Evolutionary conservation across 345 rosid species (phyloP).

Genomic region (Aethionema arabicum): DNA sequence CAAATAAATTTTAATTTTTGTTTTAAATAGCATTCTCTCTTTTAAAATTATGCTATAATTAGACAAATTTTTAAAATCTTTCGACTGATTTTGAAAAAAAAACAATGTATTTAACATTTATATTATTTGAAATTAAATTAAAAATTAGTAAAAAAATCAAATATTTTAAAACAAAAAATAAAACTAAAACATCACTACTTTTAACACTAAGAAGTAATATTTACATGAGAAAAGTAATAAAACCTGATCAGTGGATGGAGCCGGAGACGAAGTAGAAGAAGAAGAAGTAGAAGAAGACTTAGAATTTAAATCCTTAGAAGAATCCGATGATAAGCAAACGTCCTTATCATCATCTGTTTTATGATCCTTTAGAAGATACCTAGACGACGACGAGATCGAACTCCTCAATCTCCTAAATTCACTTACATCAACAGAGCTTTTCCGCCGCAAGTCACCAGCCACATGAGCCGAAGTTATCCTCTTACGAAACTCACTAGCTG

Average conservation of each 20-base stretch:
- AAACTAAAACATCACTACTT: too few species aligned
- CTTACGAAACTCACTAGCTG: constrained; percentile 37
- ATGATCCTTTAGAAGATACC: constrained; percentile 63
- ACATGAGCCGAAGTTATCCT: constrained; percentile 40
- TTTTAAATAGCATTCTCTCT: too few species aligned
- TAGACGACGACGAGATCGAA: constrained; percentile 50
- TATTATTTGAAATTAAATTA: too few species aligned
- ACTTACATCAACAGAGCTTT: constrained; percentile 60
- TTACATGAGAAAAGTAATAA: constrained; percentile 19
- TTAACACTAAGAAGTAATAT: too few species aligned
- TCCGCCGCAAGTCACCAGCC: constrained; percentile 42
- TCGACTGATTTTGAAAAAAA: too few species aligned
- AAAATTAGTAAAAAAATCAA: too few species aligned
- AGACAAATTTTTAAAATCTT: too few species aligned
- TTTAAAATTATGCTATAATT: too few species aligned
- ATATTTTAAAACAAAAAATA: too few species aligned
- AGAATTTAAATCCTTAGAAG: constrained; percentile 32
- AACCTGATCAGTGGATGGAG: constrained; percentile 61
- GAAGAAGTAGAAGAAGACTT: constrained; percentile 33
- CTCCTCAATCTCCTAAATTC: constrained; percentile 33
- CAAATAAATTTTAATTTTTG: too few species aligned
- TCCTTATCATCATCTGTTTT: constrained; percentile 37
- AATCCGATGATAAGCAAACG: constrained; percentile 43
- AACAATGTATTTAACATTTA: too few species aligned
- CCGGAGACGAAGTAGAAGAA: constrained; percentile 40